Evolutionary conservation across 495 filamentous ascomycete species (phyloP).

Genomic region (Lichina pygmaea): DNA sequence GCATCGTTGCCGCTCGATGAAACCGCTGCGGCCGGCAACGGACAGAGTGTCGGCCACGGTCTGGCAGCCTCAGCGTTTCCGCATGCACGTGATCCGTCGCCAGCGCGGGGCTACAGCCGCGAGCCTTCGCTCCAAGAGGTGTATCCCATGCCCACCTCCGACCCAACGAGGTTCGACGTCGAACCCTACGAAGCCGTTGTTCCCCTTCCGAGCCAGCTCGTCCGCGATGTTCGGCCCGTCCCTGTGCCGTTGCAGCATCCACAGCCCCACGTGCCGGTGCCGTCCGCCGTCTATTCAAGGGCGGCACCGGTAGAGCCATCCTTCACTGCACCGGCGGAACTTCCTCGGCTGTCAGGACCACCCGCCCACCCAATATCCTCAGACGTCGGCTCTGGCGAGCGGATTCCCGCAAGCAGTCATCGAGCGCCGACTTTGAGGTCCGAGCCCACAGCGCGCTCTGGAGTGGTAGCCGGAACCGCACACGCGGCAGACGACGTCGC

Average conservation of each 20-base stretch:
- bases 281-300: neutral
- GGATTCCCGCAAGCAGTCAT: neutral
- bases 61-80: neutral
- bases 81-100: neutral
- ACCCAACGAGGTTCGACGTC: conserved; percentile 4
- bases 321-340: neutral
- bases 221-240: conserved; percentile 6
- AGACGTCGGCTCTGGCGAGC: too few species aligned
- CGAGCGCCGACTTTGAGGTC: neutral
- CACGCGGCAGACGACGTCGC: neutral
- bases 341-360: neutral
- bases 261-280: conserved; percentile 12
- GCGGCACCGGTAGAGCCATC: neutral
- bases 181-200: conserved; percentile 2
- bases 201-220: conserved; percentile 1
- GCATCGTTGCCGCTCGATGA: conserved; percentile 2
- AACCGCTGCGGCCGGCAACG: neutral
- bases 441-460: neutral
- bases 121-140: conserved; percentile 1
- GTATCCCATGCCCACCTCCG: neutral
- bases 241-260: conserved; percentile 13
- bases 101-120: neutral
- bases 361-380: too few species aligned
- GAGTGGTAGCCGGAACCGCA: neutral
- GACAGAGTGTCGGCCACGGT: conserved; percentile 1